Conservation (phyloP, 306 rosid species). For the Fragaria iinumae region DNA sequence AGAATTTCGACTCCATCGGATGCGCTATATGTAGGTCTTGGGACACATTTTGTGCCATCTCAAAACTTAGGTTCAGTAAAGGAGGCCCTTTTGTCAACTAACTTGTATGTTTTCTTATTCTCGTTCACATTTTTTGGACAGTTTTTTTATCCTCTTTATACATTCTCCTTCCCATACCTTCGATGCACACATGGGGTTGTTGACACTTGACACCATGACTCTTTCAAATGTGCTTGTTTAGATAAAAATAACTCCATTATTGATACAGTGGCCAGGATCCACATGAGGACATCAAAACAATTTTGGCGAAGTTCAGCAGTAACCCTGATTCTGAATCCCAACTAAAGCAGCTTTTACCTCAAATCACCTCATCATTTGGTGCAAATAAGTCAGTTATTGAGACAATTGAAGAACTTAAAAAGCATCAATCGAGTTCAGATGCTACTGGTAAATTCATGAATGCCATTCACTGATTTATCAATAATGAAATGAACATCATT, state of each 20-base stretch:
- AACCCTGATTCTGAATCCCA: conserved; percentile 74
- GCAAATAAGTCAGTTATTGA: conserved; percentile 58
- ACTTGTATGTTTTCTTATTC: conserved; percentile 57
- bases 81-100: conserved; percentile 76
- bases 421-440: conserved; percentile 58
- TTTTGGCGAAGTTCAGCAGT: conserved; percentile 63
- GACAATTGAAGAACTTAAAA: conserved; percentile 69
- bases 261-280: conserved; percentile 79
- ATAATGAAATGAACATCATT: conserved; percentile 15
- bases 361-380: conserved; percentile 63
- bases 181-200: not conserved
- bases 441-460: conserved; percentile 57
- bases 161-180: not conserved
- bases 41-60: conserved; percentile 91
- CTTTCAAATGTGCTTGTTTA: not conserved
- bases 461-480: conserved; percentile 2
- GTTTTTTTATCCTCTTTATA: not conserved
- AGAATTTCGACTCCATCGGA: conserved; percentile 81
- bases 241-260: conserved; percentile 19
- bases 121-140: not conserved
- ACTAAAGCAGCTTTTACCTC: conserved; percentile 69
- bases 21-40: conserved; percentile 84
- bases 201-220: not conserved
- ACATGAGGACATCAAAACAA: conserved; percentile 65
- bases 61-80: conserved; percentile 73